Evolutionary conservation across 1,284 basidiomycete genomes (phyloP).

Genomic region (Baeospora myosura): DNA sequence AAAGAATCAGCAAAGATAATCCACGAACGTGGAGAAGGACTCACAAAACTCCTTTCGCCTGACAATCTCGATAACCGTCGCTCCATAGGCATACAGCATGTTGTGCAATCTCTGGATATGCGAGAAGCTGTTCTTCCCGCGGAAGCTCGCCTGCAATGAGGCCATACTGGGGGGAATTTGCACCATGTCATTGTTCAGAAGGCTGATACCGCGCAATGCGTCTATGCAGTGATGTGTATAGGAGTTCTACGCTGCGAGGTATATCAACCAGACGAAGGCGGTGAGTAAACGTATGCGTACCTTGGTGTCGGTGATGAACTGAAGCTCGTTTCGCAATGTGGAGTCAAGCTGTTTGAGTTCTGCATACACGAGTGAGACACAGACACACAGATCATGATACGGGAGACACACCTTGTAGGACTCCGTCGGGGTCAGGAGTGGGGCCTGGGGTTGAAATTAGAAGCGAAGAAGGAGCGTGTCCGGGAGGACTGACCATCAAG

Average conservation of each 20-base stretch:
- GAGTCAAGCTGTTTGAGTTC: conserved; percentile 60
- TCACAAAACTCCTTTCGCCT: conserved; percentile 82
- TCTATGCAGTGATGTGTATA: conserved; percentile 67
- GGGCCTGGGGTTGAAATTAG: conserved; percentile 28
- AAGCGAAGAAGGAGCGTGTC: conserved; percentile 1
- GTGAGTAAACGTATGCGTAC: conserved; percentile 27
- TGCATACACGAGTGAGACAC: conserved; percentile 20
- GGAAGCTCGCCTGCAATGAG: conserved; percentile 61
- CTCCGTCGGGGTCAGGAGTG: conserved; percentile 39
- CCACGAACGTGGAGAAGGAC: conserved; percentile 15
- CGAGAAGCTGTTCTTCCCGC: conserved; percentile 68
- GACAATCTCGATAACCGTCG: conserved; percentile 87
- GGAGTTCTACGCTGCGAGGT: conserved; percentile 49
- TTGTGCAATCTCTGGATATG: conserved; percentile 86
- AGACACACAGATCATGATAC: neutral
- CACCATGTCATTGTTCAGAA: conserved; percentile 70
- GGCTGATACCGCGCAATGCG: conserved; percentile 63
- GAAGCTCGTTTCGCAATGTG: conserved; percentile 52
- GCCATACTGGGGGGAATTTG: conserved; percentile 58
- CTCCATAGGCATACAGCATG: conserved; percentile 90
- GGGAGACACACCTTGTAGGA: conserved; percentile 44
- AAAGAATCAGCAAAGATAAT: neutral
- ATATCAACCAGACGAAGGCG: conserved; percentile 12
- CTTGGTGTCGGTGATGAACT: conserved; percentile 51
- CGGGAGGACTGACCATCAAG: conserved; percentile 44